Evolutionary conservation across 345 rosid genomes (phyloP), one percentile per base, ranked within the genome.

Genomic region (Euclidium syriacum): DNA sequence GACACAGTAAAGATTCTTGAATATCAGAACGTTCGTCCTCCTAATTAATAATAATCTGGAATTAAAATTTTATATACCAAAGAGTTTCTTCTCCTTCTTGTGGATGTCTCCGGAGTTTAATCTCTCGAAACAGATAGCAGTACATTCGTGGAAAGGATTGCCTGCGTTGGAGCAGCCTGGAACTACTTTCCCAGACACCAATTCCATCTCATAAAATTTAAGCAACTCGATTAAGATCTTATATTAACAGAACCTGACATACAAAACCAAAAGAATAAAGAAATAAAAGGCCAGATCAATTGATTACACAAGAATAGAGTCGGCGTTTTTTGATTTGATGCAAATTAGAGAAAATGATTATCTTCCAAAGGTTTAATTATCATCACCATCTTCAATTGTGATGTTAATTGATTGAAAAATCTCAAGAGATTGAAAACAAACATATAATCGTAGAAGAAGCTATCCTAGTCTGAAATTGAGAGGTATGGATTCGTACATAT

Each of bases 61-160:
- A 44, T n/a, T n/a, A 14, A 17, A 46, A 15, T 1, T 17, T 5
- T 32, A 2, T 46, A 25, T 68, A 68, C 75, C 70, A 49, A 71
- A 71, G 47, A 71, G 47, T 3, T 24, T 63, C 59, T 56, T 71
- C 36, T 71, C 75, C 20, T 63, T 71, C 50, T 55, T 71, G 70
- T 11, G 64, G 64, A 53, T 36, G 48, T 62, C 42, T 38, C n/a
- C 32, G 4, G 69, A 63, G 58, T 23, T 46, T 26, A 70, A 7
- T 54, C 40, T 55, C 46, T 70, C 64, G 5, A 46, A 1, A 62
- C 74, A 70, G 14, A 39, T 17, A 36, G 14, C 6, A 48, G 64
- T 62, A 23, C 74, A 70, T 52, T 70, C 69, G 35, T 70, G 74
- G 39, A 35, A 70, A 29, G 74, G 74, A 63, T 70, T 70, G 64